These are phyloP conservation scores for Colletotrichum tropicicola DNA, from an alignment of 2,329 filamentous ascomycete genomes.

Conservation along the genomic window DNA sequence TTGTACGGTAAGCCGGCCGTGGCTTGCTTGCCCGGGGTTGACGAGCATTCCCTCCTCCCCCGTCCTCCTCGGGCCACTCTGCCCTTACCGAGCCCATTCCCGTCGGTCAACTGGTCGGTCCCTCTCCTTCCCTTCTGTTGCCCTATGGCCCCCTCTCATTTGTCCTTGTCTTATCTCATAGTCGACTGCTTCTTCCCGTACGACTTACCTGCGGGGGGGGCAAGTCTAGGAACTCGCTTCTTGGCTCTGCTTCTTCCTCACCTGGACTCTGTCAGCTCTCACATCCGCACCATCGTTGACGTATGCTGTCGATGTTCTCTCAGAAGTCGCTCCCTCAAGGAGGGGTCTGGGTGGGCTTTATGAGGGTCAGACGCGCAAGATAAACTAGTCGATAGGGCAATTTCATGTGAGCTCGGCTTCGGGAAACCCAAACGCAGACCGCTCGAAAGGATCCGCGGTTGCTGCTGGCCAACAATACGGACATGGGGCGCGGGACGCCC, in stretches of 20 bases:
- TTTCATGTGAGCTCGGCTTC: constrained; percentile 7
- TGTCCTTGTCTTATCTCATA: constrained; percentile 18
- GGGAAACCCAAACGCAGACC: constrained; percentile 10
- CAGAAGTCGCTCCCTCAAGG: neutral
- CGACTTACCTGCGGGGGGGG: constrained; percentile 5
- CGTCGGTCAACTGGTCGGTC: neutral
- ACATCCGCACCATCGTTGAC: constrained; percentile 1
- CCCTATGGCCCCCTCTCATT: neutral
- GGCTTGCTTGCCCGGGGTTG: constrained; percentile 14
- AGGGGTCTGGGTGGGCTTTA: constrained; percentile 8
- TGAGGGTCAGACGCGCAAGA: neutral
- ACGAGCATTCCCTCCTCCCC: neutral
- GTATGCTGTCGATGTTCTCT: neutral
- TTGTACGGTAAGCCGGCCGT: constrained; percentile 6
- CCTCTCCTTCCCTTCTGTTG: neutral
- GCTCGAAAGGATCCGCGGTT: constrained; percentile 14
- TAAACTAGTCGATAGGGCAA: constrained; percentile 12
- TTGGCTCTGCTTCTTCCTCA: neutral
- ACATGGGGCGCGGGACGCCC: constrained; percentile 10
- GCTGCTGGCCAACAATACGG: neutral
- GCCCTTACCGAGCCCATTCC: neutral
- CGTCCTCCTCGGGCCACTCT: constrained; percentile 14
- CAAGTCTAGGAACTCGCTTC: constrained; percentile 6
- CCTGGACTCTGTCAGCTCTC: constrained; percentile 22
- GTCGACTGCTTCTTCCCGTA: constrained; percentile 7